These are phyloP conservation scores for Tulasnella sp. DNA, from an alignment of 768 basidiomycete genomes.

Conservation along the genomic window DNA sequence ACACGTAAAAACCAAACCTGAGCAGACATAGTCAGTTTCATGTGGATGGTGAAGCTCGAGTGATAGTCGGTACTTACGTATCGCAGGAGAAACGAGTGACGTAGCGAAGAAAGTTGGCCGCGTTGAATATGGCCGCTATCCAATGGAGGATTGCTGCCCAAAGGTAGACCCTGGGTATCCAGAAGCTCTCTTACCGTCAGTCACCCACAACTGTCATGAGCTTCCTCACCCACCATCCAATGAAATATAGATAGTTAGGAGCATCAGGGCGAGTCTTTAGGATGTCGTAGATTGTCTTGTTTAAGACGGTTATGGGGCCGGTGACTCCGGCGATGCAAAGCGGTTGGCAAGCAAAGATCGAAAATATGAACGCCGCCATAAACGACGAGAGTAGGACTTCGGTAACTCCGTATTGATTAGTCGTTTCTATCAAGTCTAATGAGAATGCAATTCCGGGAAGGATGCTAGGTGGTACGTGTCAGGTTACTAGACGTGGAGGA, in stretches of 20 bases:
- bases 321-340: slow-evolving; percentile 88
- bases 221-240: slow-evolving; percentile 48
- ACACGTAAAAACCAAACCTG: slow-evolving; percentile 81
- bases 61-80: slow-evolving; percentile 29
- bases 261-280: slow-evolving; percentile 42
- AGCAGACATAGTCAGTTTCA: no score
- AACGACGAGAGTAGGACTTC: slow-evolving; percentile 73
- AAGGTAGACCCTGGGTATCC: slow-evolving; percentile 45
- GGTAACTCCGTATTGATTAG: slow-evolving; percentile 76
- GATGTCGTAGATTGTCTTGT: slow-evolving; percentile 80
- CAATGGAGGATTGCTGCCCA: slow-evolving; percentile 84
- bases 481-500: not conserved
- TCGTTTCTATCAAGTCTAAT: slow-evolving; percentile 83
- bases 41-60: no score
- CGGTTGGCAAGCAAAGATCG: slow-evolving; percentile 81
- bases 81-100: slow-evolving; percentile 87
- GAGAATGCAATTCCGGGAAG: slow-evolving; percentile 88
- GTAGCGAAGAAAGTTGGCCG: slow-evolving; percentile 69
- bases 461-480: slow-evolving; percentile 41
- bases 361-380: slow-evolving; percentile 82
- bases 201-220: not conserved
- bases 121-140: slow-evolving; percentile 68
- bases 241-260: slow-evolving; percentile 71
- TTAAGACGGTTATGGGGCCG: slow-evolving; percentile 86
- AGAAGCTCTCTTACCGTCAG: not conserved